Evolutionary conservation across 345 rosid genomes (phyloP).

Genomic region (Triadica sebifera): DNA sequence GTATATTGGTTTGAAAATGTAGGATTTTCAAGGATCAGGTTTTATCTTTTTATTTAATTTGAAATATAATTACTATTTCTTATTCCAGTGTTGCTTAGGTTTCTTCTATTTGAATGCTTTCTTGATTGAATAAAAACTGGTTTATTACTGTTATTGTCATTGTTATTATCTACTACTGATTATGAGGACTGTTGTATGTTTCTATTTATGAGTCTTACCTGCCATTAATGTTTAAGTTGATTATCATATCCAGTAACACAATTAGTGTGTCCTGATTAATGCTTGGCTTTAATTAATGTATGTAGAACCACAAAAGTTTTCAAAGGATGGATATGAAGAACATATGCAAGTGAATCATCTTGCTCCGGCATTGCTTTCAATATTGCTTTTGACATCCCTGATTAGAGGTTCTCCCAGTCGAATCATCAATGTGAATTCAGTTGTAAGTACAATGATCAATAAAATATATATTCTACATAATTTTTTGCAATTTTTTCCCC

Average conservation of each 20-base stretch:
- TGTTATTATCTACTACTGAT: not conserved
- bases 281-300: constrained; percentile 17
- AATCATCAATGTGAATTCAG: constrained; percentile 86
- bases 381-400: constrained; percentile 88
- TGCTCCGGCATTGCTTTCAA: constrained; percentile 84
- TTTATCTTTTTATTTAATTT: not conserved
- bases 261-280: constrained; percentile 19
- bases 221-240: not conserved
- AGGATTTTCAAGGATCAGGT: not conserved
- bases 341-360: constrained; percentile 99
- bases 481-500: no score
- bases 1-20: not conserved
- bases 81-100: no score
- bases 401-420: constrained; percentile 94
- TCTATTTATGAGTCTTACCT: not conserved
- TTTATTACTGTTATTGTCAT: not conserved
- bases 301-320: constrained; percentile 80
- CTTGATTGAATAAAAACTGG: not conserved
- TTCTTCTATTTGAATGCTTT: not conserved
- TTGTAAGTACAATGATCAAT: constrained; percentile 58
- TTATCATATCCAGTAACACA: not conserved
- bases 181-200: not conserved
- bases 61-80: not conserved
- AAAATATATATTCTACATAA: not conserved
- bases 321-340: constrained; percentile 84